A percentile compares a stretch with the other conserved stretches of the same genome.
phyloP scores from a whole-genome alignment of 2,329 filamentous ascomycete species.

The Geosmithia flava region DNA sequence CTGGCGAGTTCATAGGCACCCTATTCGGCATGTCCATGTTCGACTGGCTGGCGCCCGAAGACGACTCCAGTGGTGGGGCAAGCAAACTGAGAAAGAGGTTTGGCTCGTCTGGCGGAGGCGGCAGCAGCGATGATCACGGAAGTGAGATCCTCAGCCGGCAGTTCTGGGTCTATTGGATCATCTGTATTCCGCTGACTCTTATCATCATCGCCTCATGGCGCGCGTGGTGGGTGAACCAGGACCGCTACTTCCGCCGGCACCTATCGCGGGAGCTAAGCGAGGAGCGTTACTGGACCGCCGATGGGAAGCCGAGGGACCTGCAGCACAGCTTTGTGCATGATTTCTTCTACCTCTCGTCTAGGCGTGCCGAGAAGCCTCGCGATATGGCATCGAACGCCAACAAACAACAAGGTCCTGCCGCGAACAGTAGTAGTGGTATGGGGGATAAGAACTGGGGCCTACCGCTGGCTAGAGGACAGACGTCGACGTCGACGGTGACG shows the following conservation, averaged over 20 bases:
- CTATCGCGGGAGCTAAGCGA: constrained; percentile 32
- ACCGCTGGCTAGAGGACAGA: background rate
- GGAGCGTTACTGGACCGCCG: constrained; percentile 33
- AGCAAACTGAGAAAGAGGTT: background rate
- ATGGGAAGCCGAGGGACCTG: constrained; percentile 26
- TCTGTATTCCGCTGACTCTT: constrained; percentile 28
- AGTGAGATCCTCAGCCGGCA: constrained; percentile 21
- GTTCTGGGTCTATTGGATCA: constrained; percentile 34
- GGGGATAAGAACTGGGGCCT: background rate
- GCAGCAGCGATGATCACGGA: constrained; percentile 4
- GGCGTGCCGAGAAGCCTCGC: constrained; percentile 15
- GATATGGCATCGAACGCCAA: background rate
- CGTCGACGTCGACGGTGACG: constrained; percentile 4
- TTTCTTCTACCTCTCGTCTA: constrained; percentile 26
- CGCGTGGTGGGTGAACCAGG: constrained; percentile 33
- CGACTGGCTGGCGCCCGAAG: constrained; percentile 25
- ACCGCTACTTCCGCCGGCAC: constrained; percentile 31
- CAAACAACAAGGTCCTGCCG: background rate
- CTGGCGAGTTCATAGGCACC: constrained; percentile 31
- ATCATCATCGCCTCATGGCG: constrained; percentile 28
- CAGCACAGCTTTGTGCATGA: constrained; percentile 29
- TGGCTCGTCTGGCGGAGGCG: background rate
- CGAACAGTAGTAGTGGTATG: background rate
- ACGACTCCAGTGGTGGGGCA: constrained; percentile 10
- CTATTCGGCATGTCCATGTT: constrained; percentile 35